Conservation (phyloP, 75 land plant species). For the Pseudotsuga menziesii region DNA sequence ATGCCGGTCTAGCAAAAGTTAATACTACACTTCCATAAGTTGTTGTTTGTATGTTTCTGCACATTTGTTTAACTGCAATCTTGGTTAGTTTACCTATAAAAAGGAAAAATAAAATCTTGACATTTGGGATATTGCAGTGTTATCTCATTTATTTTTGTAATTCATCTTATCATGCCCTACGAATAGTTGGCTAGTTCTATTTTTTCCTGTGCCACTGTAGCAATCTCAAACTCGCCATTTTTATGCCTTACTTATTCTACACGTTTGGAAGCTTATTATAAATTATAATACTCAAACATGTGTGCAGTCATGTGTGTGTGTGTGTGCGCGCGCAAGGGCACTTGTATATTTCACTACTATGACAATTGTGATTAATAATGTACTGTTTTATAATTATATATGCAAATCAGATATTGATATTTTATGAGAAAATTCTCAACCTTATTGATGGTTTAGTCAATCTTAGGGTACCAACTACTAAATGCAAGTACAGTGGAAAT, state of each 20-base stretch:
- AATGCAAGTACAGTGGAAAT: slow-evolving; percentile 1
- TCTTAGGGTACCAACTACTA: not conserved
- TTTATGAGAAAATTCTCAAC: not conserved
- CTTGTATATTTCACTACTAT: no score
- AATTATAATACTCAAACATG: not conserved
- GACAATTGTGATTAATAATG: not conserved
- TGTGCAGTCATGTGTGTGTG: not conserved
- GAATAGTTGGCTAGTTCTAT: not conserved
- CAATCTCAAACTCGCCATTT: not conserved
- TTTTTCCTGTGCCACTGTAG: not conserved
- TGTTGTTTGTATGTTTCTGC: not conserved
- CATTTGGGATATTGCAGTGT: not conserved
- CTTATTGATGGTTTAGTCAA: not conserved
- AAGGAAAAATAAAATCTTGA: not conserved
- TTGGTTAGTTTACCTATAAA: no score
- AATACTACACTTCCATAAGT: no score
- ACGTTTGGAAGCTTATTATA: not conserved
- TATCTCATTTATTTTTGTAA: not conserved
- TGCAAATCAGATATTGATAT: not conserved
- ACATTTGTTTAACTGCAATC: not conserved
- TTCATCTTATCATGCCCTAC: not conserved
- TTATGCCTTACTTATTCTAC: not conserved
- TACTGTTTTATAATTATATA: not conserved
- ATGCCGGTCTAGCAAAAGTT: no score
- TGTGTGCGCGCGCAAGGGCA: not conserved